phyloP scores from a whole-genome alignment of 345 rosid species.

The Balakata baccata region DNA sequence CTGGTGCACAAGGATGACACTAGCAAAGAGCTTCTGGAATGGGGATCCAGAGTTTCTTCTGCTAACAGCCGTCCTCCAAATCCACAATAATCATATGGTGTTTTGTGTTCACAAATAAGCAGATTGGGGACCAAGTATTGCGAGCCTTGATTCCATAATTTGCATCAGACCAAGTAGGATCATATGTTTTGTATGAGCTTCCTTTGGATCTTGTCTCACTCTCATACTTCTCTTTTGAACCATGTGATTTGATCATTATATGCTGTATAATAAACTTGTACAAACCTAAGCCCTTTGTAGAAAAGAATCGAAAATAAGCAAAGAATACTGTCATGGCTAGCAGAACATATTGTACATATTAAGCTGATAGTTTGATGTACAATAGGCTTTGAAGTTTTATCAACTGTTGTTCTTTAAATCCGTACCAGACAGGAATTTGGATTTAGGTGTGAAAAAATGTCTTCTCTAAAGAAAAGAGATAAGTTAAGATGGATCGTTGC shows the following conservation, averaged over 20 bases:
- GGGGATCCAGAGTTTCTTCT: slow-evolving; percentile 71
- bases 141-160: not conserved
- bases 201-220: too few species aligned
- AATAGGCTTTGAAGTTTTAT: too few species aligned
- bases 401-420: too few species aligned
- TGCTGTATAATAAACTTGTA: not conserved
- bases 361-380: too few species aligned
- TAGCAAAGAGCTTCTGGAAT: slow-evolving; percentile 76
- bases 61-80: slow-evolving; percentile 73
- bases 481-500: too few species aligned
- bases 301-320: not conserved
- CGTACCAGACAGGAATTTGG: too few species aligned
- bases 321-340: not conserved
- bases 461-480: too few species aligned
- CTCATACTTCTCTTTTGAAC: not conserved
- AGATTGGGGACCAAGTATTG: not conserved
- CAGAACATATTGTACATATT: not conserved
- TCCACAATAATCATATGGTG: slow-evolving; percentile 42
- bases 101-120: slow-evolving; percentile 1
- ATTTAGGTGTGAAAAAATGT: too few species aligned
- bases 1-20: slow-evolving; percentile 73
- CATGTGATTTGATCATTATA: not conserved
- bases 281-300: not conserved
- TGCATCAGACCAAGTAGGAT: not conserved
- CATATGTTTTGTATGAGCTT: not conserved